phyloP scores from a whole-genome alignment of 495 filamentous ascomycete species.

The Talaromyces stipitatus region DNA sequence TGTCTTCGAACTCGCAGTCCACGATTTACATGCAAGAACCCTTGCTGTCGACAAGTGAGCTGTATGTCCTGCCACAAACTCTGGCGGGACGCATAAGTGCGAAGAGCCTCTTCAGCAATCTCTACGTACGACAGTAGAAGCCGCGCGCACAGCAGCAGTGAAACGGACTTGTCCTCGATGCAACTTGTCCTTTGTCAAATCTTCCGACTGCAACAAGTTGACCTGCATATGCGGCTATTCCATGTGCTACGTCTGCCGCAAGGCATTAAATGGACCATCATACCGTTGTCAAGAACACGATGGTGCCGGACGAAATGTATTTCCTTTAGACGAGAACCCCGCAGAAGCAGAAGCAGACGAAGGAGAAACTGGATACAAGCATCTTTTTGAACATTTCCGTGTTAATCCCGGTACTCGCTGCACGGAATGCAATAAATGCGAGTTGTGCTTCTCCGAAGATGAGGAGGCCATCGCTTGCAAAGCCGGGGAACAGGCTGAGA shows the following conservation, averaged over 20 bases:
- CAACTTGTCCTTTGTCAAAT: slow-evolving; percentile 87
- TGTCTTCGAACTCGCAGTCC: slow-evolving; percentile 58
- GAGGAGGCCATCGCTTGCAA: slow-evolving; percentile 67
- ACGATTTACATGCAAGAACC: slow-evolving; percentile 65
- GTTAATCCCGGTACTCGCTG: slow-evolving; percentile 60
- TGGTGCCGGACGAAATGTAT: neutral
- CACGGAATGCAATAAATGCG: slow-evolving; percentile 74
- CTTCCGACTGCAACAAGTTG: slow-evolving; percentile 89
- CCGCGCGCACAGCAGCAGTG: slow-evolving; percentile 83
- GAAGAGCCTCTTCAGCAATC: slow-evolving; percentile 57
- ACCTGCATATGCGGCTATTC: slow-evolving; percentile 94
- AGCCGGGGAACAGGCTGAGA: slow-evolving; percentile 74
- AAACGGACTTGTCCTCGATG: slow-evolving; percentile 96
- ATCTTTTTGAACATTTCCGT: slow-evolving; percentile 96
- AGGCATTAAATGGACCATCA: slow-evolving; percentile 27
- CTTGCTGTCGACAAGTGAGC: slow-evolving; percentile 56
- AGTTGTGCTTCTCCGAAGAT: slow-evolving; percentile 81
- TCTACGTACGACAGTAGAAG: slow-evolving; percentile 79
- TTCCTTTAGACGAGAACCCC: neutral
- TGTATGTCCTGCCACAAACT: slow-evolving; percentile 66
- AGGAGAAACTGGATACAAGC: slow-evolving; percentile 62
- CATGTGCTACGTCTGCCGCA: slow-evolving; percentile 91
- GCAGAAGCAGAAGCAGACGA: slow-evolving; percentile 14
- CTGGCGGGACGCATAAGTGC: slow-evolving; percentile 65
- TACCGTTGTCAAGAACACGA: slow-evolving; percentile 1